phyloP scores from a whole-genome alignment of 2,329 filamentous ascomycete genomes.

The Alternaria sp. region DNA sequence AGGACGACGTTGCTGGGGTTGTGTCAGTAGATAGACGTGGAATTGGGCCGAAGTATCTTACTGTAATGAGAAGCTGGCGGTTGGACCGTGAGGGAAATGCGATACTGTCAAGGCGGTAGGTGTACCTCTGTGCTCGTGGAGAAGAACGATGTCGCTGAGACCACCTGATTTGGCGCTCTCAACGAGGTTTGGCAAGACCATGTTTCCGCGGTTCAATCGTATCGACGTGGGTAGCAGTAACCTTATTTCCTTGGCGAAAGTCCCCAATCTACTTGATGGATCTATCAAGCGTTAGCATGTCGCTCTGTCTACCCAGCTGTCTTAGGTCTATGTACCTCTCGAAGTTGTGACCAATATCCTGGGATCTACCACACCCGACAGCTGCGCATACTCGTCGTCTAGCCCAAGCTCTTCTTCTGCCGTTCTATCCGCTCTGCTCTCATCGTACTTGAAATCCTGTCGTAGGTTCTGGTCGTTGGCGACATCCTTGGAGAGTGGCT shows the following conservation, averaged over 20 bases:
- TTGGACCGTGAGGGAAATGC: conserved; percentile 88
- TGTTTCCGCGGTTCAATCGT: conserved; percentile 87
- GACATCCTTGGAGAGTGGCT: conserved; percentile 79
- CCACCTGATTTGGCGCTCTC: conserved; percentile 79
- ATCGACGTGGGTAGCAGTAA: conserved; percentile 84
- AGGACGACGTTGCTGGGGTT: conserved; percentile 76
- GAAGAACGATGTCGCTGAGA: conserved; percentile 76
- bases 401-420: conserved; percentile 74
- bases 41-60: not conserved
- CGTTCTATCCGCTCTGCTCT: conserved; percentile 73
- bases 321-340: conserved; percentile 59
- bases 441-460: conserved; percentile 92
- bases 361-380: conserved; percentile 91
- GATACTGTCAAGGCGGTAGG: conserved; percentile 88
- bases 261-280: conserved; percentile 65
- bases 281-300: not conserved
- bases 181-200: conserved; percentile 85
- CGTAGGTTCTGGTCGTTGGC: conserved; percentile 85
- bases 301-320: rapidly evolving
- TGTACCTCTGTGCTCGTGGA: conserved; percentile 84
- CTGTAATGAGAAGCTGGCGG: conserved; percentile 83
- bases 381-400: conserved; percentile 87
- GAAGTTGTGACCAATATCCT: conserved; percentile 90
- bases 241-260: conserved; percentile 91
- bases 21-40: not conserved